phyloP scores from a whole-genome alignment of 148 eudicot genomes.

The Amaranthus cruentus region DNA sequence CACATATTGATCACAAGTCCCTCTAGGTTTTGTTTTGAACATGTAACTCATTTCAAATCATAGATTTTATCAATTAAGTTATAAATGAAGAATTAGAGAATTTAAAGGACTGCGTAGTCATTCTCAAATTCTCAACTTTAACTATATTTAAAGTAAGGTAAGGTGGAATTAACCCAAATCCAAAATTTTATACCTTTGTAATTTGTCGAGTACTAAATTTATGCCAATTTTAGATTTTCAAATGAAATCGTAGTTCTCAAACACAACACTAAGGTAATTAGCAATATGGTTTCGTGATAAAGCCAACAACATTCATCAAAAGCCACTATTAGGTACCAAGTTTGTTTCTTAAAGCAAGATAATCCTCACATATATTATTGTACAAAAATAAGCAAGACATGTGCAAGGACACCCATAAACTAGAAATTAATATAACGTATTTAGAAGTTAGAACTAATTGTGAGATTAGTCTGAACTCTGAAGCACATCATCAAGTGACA shows the following conservation, averaged over 20 bases:
- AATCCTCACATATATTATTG: background rate
- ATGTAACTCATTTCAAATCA: no score
- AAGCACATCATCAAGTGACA: conserved; percentile 16
- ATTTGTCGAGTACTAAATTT: no score
- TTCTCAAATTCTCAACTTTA: no score
- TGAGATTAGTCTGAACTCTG: background rate
- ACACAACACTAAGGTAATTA: background rate
- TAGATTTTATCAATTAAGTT: no score
- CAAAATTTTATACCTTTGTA: no score
- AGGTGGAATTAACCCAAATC: no score
- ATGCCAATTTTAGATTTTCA: no score
- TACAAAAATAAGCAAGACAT: background rate
- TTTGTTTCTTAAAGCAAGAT: background rate
- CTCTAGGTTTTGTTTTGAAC: no score
- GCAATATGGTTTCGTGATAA: background rate
- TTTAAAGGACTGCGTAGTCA: no score
- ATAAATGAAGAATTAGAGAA: no score
- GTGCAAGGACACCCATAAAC: background rate
- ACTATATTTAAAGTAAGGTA: no score
- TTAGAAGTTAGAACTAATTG: background rate
- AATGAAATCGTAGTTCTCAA: background rate
- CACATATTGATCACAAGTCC: background rate
- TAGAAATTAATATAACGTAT: background rate
- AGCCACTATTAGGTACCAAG: background rate
- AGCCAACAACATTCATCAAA: conserved; percentile 7